phyloP scores from a whole-genome alignment of 164 flowering plant species.

The Annona cherimola region DNA sequence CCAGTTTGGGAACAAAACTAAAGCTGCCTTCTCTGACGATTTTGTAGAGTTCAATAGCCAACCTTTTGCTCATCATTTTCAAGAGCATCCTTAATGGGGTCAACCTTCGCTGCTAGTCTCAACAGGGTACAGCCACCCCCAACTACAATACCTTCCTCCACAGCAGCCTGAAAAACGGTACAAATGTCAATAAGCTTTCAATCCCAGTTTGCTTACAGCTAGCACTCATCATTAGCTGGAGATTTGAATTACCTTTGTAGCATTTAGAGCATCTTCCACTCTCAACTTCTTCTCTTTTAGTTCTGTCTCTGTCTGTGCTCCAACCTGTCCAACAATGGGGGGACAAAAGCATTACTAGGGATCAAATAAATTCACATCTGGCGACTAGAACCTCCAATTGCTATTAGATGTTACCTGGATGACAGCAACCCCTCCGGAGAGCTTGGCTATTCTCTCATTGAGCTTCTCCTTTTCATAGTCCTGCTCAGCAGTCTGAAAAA shows the following conservation, averaged over 20 bases:
- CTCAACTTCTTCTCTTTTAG: constrained; percentile 86
- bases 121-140: constrained; percentile 64
- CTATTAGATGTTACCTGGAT: constrained; percentile 52
- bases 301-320: constrained; percentile 98
- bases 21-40: neutral
- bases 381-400: neutral
- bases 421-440: constrained; percentile 98
- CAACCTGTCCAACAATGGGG: constrained; percentile 53
- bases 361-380: neutral
- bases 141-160: constrained; percentile 34
- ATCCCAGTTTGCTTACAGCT: too few species aligned
- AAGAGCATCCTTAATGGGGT: constrained; percentile 70
- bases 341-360: neutral
- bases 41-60: neutral
- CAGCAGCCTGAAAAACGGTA: constrained; percentile 70
- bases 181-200: neutral
- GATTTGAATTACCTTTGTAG: constrained; percentile 64
- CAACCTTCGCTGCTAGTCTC: constrained; percentile 87
- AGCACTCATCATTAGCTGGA: too few species aligned
- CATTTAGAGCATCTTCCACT: constrained; percentile 99
- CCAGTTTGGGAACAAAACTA: neutral
- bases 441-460: constrained; percentile 91
- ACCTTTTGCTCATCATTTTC: constrained; percentile 94
- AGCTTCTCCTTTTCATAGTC: constrained; percentile 94
- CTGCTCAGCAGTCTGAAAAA: constrained; percentile 70